Evolutionary conservation across 768 basidiomycete species (phyloP), one percentile per base, ranked within the genome.

Genomic region (Tephrocybe sp.): DNA sequence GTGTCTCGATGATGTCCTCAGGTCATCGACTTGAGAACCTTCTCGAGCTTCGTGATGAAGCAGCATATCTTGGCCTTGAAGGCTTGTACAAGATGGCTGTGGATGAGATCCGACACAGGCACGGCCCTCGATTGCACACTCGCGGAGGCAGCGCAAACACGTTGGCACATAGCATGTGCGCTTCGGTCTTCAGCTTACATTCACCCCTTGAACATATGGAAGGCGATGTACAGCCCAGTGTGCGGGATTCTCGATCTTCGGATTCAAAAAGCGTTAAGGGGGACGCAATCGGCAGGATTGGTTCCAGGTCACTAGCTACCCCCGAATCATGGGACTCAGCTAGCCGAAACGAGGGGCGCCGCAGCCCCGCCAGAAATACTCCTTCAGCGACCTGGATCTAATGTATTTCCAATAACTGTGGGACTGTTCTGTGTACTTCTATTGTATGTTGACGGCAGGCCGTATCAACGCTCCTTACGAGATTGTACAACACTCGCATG

Each of bases 31-130:
- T 90, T 16, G 89, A 90, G 47, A 71, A 70, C 1, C 76, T 92
- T 19, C 75, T 89, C 39, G 86, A 89, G 53, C 78, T 92, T 19
- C 80, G 89, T 10, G 89, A 92, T 56, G 90, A 93, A 62, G 86
- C 90, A 1, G 72, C 72, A 36, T 90, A 83, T 61, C 80, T 92
- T n/a, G 82, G 79, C 22, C 81, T 92, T 46, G 75, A 76, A 0
- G 77, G 76, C 39, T 75, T 93, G 14, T 72, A 80, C 53, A 76
- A 73, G 54, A 74, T 93, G 1, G 92, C 90, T 61, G 66, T 68
- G 7, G 80, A 83, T 14, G 87, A 92, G 68, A 74, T 91, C 33
- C 75, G 77, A 16, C 72, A 74, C 23, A 73, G 75, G 22, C 78
- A 78, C 43, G 71, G 66, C 23, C 62, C 72, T 22, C 65, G 71